Evolutionary conservation across 805 yeast genomes (phyloP), one percentile per base, ranked within the genome.

Genomic region (Lipomyces yamadae): DNA sequence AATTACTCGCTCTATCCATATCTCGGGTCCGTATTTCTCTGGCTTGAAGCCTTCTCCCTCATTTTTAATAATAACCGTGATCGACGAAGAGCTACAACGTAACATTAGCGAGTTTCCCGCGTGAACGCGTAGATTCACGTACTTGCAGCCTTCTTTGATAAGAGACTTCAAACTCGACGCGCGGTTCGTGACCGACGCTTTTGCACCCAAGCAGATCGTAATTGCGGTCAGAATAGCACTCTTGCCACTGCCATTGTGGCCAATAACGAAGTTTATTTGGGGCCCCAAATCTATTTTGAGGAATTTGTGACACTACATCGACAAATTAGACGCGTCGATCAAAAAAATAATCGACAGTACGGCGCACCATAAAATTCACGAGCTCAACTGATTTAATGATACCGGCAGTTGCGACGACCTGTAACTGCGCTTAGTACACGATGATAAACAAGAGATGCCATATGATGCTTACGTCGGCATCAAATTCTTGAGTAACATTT

Each of bases 161-260:
- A 94, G 79, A 58, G 85, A 86, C 70, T 85, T 87, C 58, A 91
- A 79, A 8, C 88, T 84, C 15, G 85, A 80, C 5, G 97, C 98
- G 76, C 99, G 84, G 74, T 89, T 90, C 0, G 99, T 94, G 60
- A 87, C 91, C 29, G 87, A 81, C 0, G 98, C 97, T 73, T 84
- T 86, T 0, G 98, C 98, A 1, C 89, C 94, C 18, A 95, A 79
- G 0, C 97, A 97, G 42, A 95, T 81, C 75, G 97, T 94, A 0
- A 94, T 85, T 0, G 97, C 98, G 67, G 97, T 91, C 3, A 95
- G 93, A 73, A 95, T 85, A 0, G 98, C 92, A 50, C 95, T 88
- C 74, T 95, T 95, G 5, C 99, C 99, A 0, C 97, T 86, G 45
- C 99, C 99, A 76, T 95, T 95, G 11, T 98, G 98, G 0, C 98